Evolutionary conservation across 495 filamentous ascomycete genomes (phyloP).

Genomic region (Penicillium longicatenatum): DNA sequence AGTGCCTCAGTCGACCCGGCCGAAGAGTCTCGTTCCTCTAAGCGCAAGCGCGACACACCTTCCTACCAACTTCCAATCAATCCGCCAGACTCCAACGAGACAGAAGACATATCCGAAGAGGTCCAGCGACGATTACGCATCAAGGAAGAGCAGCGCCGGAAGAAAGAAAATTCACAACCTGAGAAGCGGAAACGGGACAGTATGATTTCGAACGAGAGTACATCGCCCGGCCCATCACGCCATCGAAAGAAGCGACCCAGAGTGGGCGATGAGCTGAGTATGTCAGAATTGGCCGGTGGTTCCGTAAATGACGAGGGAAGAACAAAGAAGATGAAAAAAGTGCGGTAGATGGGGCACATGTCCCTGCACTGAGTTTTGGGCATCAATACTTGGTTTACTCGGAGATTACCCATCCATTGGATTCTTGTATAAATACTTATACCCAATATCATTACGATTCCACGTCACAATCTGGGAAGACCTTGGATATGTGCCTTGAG

Average conservation of each 20-base stretch:
- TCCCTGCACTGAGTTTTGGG: background rate
- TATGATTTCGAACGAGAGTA: conserved; percentile 33
- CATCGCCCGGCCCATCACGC: conserved; percentile 10
- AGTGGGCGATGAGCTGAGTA: background rate
- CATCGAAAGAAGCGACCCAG: conserved; percentile 31
- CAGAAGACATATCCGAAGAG: conserved; percentile 50
- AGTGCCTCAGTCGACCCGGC: background rate
- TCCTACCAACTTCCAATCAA: conserved; percentile 21
- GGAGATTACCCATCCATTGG: background rate
- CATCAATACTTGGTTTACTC: background rate
- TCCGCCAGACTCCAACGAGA: conserved; percentile 32
- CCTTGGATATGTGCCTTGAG: too few species aligned
- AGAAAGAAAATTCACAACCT: conserved; percentile 27
- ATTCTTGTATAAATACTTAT: background rate
- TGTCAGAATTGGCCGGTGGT: background rate
- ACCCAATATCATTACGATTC: background rate
- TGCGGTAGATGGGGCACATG: background rate
- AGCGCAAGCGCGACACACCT: conserved; percentile 27
- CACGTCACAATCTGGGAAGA: background rate
- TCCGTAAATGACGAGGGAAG: background rate
- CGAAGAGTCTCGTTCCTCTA: conserved; percentile 8
- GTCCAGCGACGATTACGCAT: conserved; percentile 44
- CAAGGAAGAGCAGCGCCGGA: conserved; percentile 39
- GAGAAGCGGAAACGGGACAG: conserved; percentile 46
- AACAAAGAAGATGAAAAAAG: background rate